Evolutionary conservation across 2,329 filamentous ascomycete genomes (phyloP), one percentile per base, ranked within the genome.

Genomic region (Penicillium janthinellum): DNA sequence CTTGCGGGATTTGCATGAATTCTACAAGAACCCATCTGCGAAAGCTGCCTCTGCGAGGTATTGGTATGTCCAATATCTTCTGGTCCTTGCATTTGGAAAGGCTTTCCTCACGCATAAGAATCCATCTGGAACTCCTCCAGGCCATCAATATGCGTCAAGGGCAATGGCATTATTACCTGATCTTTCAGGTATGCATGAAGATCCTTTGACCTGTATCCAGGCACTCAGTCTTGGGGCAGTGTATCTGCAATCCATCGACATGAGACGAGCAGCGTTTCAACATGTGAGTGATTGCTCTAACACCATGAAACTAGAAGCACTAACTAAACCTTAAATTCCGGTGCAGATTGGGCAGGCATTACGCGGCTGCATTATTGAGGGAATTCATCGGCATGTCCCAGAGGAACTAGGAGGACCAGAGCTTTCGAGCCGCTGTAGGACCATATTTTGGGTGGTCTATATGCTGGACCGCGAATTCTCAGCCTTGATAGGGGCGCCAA

Each of bases 71-170:
- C 83, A 86, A 54, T 84, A 83, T 20, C 70, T 85, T 1, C 72
- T 85, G 0, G 77, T 86, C 2, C 73, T 86, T 3, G 83, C 84
- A 0, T 84, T 86, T 60, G 84, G 83, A 0, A 85, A 86, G 63
- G 82, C 81, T 0, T 83, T 86, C 17, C 75, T 81, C 0, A 76
- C 77, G 17, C 75, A 74, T 20, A 71, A 63, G 1, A 70, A 61
- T 35, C 45, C 60, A 4, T 67, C 71, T 31, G 68, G 71, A 3
- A 69, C 69, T 0, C 77, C 76, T 0, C 66, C 73, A 0, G 77
- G 77, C 0, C 70, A 74, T n/a, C 73, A 77, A 42, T 79, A 78
- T 54, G 77, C 77, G 8, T 63, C 72, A 0, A 64, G 77, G 3
- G 77, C 76, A 0, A 77, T 79, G 75, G 70, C 75, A 0, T 14